Evolutionary conservation across 306 rosid genomes (phyloP), one percentile per base, ranked within the genome.

Genomic region (Prunus mume): DNA sequence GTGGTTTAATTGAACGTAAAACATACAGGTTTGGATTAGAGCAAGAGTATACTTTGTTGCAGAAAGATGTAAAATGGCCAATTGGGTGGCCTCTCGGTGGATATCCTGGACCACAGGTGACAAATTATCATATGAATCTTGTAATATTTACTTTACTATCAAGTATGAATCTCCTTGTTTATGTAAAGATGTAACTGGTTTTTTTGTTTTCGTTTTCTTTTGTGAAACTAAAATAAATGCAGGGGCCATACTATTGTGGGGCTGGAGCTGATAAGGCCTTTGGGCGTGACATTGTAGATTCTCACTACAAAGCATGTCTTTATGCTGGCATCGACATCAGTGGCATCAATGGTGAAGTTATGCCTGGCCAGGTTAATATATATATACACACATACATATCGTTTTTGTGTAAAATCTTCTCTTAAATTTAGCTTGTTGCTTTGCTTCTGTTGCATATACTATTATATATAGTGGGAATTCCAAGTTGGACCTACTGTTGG

Each of bases 61-160:
- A 87, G 81, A 87, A 83, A 73, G 90, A 85, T 69, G 75, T 54
- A 25, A 82, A 85, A 46, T 89, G 88, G 91, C 91, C 93, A 27
- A 77, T 89, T 54, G 93, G 93, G 12, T 89, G 93, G 93, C 93
- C 93, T 27, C 8, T 87, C 67, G 93, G 93, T 68, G 93, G 91
- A 0, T 89, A 13, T 69, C 93, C 93, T 24, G 91, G 93, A 74
- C 75, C 91, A 73, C 76, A 72, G 76, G 76, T 72, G 22, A 38
- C 76, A 52, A 18, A 19, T 47, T 15, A 18, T 52, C 17, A 11
- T 47, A 47, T 47, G 52, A 47, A 34, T 34, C 41, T 55, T 55
- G 61, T 55, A 55, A 18, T 2, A 9, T 10, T 55, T 5, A n/a
- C 61, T 55, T 55, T 55, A 9, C 61, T n/a, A 55, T 9, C 51